phyloP scores from a whole-genome alignment of 345 rosid genomes.

The Gossypium bickii region DNA sequence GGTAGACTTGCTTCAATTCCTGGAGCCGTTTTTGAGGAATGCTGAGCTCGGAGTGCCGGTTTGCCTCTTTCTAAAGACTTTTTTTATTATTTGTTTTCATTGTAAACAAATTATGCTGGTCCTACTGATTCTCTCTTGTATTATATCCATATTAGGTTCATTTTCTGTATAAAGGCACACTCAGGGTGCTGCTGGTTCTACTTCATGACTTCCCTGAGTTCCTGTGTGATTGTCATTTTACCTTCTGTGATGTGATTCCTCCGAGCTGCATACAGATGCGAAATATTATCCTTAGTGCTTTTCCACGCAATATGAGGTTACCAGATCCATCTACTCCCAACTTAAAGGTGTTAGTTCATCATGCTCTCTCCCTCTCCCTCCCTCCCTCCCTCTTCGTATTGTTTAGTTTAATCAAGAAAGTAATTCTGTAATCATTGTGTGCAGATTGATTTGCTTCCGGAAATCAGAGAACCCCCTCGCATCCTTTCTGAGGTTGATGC shows the following conservation, averaged over 20 bases:
- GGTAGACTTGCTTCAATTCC: slow-evolving; percentile 86
- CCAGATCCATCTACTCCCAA: slow-evolving; percentile 98
- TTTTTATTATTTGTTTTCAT: background rate
- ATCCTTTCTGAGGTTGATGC: slow-evolving; percentile 92
- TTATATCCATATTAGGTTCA: slow-evolving; percentile 48
- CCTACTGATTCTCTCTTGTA: background rate
- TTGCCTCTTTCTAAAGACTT: slow-evolving; percentile 28
- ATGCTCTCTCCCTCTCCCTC: background rate
- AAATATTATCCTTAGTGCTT: slow-evolving; percentile 88
- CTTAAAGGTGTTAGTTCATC: slow-evolving; percentile 41
- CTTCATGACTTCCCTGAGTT: slow-evolving; percentile 99
- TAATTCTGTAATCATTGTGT: background rate
- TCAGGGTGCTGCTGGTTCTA: slow-evolving; percentile 87
- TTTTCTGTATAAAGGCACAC: slow-evolving; percentile 81
- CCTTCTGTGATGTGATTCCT: slow-evolving; percentile 97
- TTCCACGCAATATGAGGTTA: slow-evolving; percentile 94
- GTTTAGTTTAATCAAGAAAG: slow-evolving; percentile 10
- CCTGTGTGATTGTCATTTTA: slow-evolving; percentile 93
- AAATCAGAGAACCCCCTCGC: slow-evolving; percentile 74
- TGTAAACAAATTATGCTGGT: slow-evolving; percentile 1
- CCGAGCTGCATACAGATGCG: slow-evolving; percentile 99
- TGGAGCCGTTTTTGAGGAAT: slow-evolving; percentile 94
- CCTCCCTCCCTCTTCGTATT: background rate
- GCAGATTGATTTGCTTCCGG: slow-evolving; percentile 95
- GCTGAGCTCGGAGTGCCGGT: slow-evolving; percentile 83